Conservation (phyloP, 371 early-diverging fungal genomes). For the Basidiobolus meristosporus region DNA sequence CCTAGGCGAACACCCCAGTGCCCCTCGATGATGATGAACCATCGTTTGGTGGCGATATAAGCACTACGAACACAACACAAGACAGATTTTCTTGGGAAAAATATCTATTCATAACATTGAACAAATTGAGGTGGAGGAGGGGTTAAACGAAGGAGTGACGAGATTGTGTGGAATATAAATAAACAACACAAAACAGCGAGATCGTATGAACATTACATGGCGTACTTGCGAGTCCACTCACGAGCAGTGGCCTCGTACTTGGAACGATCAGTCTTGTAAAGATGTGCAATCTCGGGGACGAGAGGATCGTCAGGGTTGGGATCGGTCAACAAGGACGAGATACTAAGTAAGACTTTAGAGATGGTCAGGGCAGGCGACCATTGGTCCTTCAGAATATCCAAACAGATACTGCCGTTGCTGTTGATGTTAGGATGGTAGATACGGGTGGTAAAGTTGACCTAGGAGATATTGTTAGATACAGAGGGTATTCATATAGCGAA, state of each 20-base stretch:
- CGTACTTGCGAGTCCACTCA: constrained; percentile 67
- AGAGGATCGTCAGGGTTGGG: constrained; percentile 90
- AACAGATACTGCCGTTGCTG: constrained; percentile 58
- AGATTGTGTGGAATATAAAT: too few species aligned
- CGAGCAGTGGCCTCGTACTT: constrained; percentile 62
- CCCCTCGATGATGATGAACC: too few species aligned
- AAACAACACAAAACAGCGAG: too few species aligned
- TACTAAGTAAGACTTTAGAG: constrained; percentile 48
- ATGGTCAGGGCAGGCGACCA: constrained; percentile 86
- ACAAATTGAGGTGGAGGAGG: too few species aligned
- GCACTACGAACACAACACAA: too few species aligned
- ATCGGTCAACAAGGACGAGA: constrained; percentile 45
- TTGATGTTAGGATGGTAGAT: constrained; percentile 91
- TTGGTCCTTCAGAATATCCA: constrained; percentile 70
- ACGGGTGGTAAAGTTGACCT: constrained; percentile 69
- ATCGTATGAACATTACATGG: too few species aligned
- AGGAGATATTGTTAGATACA: not conserved
- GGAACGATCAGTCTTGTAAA: constrained; percentile 47
- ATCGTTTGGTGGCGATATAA: too few species aligned
- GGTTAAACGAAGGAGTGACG: too few species aligned
- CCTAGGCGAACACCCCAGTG: too few species aligned
- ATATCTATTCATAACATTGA: too few species aligned
- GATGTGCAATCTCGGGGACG: constrained; percentile 60
- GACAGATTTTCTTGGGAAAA: too few species aligned
- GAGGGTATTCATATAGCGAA: not conserved